phyloP scores from a whole-genome alignment of 495 filamentous ascomycete species.

The Talaromyces thailandensis region DNA sequence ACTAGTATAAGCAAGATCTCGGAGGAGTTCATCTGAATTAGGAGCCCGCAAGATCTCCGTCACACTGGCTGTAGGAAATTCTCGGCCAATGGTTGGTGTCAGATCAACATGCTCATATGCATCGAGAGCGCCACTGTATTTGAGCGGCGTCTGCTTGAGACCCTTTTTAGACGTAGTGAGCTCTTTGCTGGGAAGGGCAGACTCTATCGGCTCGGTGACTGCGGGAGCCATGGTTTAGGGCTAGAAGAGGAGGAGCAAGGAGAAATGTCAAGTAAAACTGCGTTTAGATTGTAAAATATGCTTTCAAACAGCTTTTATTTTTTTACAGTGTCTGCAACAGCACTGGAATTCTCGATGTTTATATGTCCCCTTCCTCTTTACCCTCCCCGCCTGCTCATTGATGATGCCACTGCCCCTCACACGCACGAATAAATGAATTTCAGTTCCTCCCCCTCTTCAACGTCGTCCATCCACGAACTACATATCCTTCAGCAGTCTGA shows the following conservation, averaged over 20 bases:
- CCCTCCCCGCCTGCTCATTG: background rate
- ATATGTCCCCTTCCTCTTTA: background rate
- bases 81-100: slow-evolving; percentile 59
- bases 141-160: slow-evolving; percentile 28
- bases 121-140: slow-evolving; percentile 45
- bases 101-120: slow-evolving; percentile 52
- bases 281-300: background rate
- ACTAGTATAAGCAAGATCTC: slow-evolving; percentile 7
- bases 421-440: background rate
- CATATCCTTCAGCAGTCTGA: background rate
- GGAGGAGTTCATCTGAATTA: slow-evolving; percentile 57
- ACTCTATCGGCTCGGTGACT: background rate
- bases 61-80: slow-evolving; percentile 51
- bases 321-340: too few species aligned
- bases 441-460: background rate
- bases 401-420: background rate
- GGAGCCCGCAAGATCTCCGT: slow-evolving; percentile 49
- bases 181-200: background rate
- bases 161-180: background rate
- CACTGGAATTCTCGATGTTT: background rate
- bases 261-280: background rate
- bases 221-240: background rate
- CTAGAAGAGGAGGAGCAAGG: background rate
- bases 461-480: background rate
- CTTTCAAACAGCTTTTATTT: too few species aligned